Base-by-base conservation (phyloP, 1,139 yeast species). In the Diutina rugosa region DNA sequence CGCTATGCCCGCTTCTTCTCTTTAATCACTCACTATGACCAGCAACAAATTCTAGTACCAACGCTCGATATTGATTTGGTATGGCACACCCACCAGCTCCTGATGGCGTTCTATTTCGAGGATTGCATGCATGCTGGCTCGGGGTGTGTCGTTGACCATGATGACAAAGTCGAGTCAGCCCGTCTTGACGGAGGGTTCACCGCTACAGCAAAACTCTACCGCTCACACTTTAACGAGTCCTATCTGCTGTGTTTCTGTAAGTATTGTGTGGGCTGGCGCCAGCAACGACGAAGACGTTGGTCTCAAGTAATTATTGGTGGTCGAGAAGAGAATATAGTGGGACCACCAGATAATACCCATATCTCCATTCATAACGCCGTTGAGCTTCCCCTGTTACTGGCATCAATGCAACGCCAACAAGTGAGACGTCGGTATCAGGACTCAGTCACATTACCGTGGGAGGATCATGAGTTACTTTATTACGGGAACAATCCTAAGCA, bases 41-140 rank as follows among this genome's bases (percentile, higher is more conserved):
- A 51, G n/a, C 56, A 51, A 9, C 45, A 52, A 18, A 60, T 65
- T 56, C 61, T 68, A 28, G 71, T 73, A 1, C 77, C 78, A 0
- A 71, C 77, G 0, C 62, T 73, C 56, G 78, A 74, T 56, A 68
- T 74, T 41, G 77, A 74, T 58, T 63, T 74, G 49, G 63, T 70
- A 1, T 73, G 78, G 77, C 76, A 71, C 57, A 72, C 77, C 8
- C 76, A 73, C 58, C 75, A 70, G 57, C 62, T 73, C 38, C 61
- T 65, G 4, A 65, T 68, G 51, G 56, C 54, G 21, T 60, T 60
- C 30, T 73, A 74, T 59, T 63, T 64, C 53, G 55, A 61, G 1
- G 66, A 64, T 55, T 67, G 70, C 55, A 55, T 57, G 35, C 49
- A 52, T 6, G 52, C 56, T 59, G n/a, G 53, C 53, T 4, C 45